A percentile compares a stretch with the other conserved stretches of the same genome.
Evolutionary conservation across 495 filamentous ascomycete genomes (phyloP).

Genomic region (Tuber magnatum): DNA sequence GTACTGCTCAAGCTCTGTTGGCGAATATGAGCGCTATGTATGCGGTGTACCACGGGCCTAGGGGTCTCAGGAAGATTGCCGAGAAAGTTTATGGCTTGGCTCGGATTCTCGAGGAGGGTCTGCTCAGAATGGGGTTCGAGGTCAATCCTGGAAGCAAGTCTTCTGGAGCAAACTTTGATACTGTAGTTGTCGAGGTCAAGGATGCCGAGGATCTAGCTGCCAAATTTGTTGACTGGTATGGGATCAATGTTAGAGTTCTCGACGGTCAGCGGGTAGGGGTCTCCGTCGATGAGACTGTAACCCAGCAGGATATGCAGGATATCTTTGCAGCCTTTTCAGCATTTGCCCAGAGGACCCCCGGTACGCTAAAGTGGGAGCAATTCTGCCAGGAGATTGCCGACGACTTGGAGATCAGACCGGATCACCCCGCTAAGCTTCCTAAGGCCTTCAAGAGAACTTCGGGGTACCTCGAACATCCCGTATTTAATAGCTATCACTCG

Average conservation of each 20-base stretch:
- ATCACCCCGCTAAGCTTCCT: conserved; percentile 46
- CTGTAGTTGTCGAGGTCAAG: conserved; percentile 55
- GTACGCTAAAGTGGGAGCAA: conserved; percentile 40
- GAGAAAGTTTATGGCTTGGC: conserved; percentile 66
- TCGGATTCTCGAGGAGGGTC: conserved; percentile 59
- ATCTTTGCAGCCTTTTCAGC: conserved; percentile 47
- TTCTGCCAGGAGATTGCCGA: conserved; percentile 44
- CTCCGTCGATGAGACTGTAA: conserved; percentile 67
- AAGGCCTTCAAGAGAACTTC: conserved; percentile 63
- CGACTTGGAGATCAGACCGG: conserved; percentile 44
- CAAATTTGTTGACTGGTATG: conserved; percentile 47
- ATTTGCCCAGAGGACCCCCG: conserved; percentile 35
- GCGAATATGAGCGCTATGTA: conserved; percentile 98
- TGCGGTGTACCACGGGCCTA: conserved; percentile 91
- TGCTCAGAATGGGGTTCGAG: conserved; percentile 59
- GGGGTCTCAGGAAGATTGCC: conserved; percentile 78
- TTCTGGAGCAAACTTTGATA: conserved; percentile 67
- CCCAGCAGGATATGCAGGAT: conserved; percentile 53
- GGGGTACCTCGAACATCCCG: conserved; percentile 76
- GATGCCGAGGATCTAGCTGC: conserved; percentile 48
- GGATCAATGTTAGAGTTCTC: conserved; percentile 60
- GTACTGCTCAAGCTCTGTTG: conserved; percentile 88
- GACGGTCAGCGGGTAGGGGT: conserved; percentile 56
- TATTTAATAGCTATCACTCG: conserved; percentile 95
- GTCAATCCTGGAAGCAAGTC: conserved; percentile 53